phyloP scores from a whole-genome alignment of 495 filamentous ascomycete species.

The Podospora tetraspora region DNA sequence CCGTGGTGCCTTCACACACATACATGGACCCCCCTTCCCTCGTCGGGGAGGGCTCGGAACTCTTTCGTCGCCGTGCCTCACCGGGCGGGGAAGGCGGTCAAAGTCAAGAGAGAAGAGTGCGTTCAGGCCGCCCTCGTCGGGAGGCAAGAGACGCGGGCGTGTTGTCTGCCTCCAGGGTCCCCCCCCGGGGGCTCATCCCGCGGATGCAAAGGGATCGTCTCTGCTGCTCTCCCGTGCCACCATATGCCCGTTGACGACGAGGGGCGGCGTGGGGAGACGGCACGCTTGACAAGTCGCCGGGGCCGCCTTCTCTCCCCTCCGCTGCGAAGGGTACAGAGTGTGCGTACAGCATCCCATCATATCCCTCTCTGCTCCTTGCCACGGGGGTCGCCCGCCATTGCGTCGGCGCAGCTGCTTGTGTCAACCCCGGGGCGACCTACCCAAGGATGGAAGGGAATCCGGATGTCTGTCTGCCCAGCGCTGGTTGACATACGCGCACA shows the following conservation, averaged over 20 bases:
- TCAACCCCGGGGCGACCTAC: neutral
- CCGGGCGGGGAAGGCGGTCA: neutral
- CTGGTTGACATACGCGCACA: neutral
- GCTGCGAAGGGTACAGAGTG: neutral
- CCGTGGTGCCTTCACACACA: neutral
- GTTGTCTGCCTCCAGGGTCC: neutral
- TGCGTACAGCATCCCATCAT: neutral
- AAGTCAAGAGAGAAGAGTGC: neutral
- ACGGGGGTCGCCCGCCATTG: neutral
- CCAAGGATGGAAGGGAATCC: neutral
- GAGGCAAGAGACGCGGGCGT: neutral
- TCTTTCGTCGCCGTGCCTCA: neutral
- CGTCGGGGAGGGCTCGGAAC: neutral
- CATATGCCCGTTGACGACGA: neutral
- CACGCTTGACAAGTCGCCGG: neutral
- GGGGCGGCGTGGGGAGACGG: neutral
- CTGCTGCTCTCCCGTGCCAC: neutral
- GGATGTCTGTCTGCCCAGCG: neutral
- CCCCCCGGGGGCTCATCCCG: neutral
- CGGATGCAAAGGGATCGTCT: neutral
- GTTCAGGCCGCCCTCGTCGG: too few relatives aligned
- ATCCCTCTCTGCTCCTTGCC: neutral
- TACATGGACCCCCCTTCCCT: neutral
- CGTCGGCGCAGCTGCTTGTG: neutral
- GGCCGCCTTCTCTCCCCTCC: neutral